Evolutionary conservation across 495 filamentous ascomycete genomes (phyloP).

Genomic region (Penicillium cataractarum): DNA sequence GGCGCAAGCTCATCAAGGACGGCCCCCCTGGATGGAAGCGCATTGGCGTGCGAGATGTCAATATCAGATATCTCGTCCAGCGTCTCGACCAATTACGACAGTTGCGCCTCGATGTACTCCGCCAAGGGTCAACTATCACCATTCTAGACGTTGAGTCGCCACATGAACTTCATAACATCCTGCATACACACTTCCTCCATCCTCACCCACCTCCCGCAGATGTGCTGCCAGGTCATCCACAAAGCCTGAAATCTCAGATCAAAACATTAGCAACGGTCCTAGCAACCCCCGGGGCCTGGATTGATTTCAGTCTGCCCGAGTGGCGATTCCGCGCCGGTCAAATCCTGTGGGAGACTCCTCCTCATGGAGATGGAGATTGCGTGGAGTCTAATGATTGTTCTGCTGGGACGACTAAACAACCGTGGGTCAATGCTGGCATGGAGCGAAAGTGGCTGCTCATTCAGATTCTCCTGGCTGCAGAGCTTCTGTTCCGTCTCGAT

Average conservation of each 20-base stretch:
- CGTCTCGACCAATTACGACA: constrained; percentile 48
- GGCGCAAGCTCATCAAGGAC: constrained; percentile 38
- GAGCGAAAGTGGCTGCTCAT: constrained; percentile 78
- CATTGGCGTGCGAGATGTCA: constrained; percentile 47
- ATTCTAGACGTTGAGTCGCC: constrained; percentile 48
- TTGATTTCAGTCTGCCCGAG: constrained; percentile 77
- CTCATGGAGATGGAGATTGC: constrained; percentile 55
- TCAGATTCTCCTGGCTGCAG: constrained; percentile 76
- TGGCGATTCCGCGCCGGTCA: constrained; percentile 83
- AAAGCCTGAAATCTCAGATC: constrained; percentile 56
- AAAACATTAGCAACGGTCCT: constrained; percentile 51
- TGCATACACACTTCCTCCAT: constrained; percentile 52
- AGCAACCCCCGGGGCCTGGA: constrained; percentile 60
- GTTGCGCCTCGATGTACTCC: constrained; percentile 41
- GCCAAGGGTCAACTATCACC: constrained; percentile 35
- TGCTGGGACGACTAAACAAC: constrained; percentile 36
- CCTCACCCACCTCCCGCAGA: constrained; percentile 34
- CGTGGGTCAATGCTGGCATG: constrained; percentile 42
- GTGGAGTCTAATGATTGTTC: constrained; percentile 44
- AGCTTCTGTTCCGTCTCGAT: constrained; percentile 76
- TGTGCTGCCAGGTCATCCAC: constrained; percentile 29
- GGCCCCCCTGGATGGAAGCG: constrained; percentile 45
- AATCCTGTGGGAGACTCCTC: constrained; percentile 69
- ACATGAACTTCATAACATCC: constrained; percentile 45
- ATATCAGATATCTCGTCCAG: constrained; percentile 39